Base-by-base conservation (phyloP, 345 rosid genomes). In the Gossypium longicalyx region DNA sequence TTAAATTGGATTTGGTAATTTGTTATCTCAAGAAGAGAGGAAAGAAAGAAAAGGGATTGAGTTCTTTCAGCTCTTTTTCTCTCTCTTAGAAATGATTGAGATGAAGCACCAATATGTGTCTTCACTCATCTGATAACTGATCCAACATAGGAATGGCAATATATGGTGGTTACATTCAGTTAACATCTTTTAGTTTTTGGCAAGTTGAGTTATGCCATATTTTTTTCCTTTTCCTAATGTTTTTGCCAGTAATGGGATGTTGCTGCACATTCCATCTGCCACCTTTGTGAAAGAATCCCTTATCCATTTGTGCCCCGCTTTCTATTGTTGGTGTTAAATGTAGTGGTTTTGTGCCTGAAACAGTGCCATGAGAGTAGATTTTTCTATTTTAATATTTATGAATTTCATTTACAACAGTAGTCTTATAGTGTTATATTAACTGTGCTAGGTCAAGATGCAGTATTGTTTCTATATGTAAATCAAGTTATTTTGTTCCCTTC, bases 401-500 rank as follows among this genome's bases (percentile, higher is more conserved):
- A 29, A 45, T 23, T 20, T 44, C 9, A 2, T 38, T 45, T 60
- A 9, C 23, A 44, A 16, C 45, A 44, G 22, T 58, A 60, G 23
- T 72, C 44, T 58, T 49, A 12, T 68, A 49, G 58, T 51, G 9
- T 56, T 41, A 58, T 22, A 72, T 59, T 4, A 20, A 72, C 52
- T 16, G 2, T 22, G 19, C 22, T 59, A 27, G 66, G 67, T 68
- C 66, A 57, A 13, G 67, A 72, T 48, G 60, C 11, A 41, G 2
- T 53, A 17, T n/a, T 66, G 57, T 12, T 65, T 54, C 56, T 56
- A 62, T 56, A 54, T 67, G 23, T 43, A 5, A 54, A 56, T 23
- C 44, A 7, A 67, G 75, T 23, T 68, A 45, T 57, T 73, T 51
- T 76, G 56, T 77, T 13, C 34, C 74, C 72, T 27, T 15, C 22